These are phyloP conservation scores for Herpetomonas muscarum DNA, from an alignment of 208 protist species.

Conservation along the genomic window DNA sequence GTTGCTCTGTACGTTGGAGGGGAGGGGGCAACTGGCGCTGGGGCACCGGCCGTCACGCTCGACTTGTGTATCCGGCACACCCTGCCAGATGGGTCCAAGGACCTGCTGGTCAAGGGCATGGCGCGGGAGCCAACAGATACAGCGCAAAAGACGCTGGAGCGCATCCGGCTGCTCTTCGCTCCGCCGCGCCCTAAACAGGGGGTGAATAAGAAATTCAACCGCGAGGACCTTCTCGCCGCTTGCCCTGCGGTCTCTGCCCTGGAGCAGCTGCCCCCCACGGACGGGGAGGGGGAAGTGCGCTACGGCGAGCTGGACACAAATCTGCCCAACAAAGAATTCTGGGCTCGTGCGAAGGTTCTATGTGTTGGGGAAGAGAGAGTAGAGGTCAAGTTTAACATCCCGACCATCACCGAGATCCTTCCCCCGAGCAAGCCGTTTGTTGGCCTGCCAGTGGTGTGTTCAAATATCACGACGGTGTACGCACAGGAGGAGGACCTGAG, in stretches of 20 bases:
- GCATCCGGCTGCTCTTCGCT: conserved; percentile 71
- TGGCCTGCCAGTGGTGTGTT: conserved; percentile 69
- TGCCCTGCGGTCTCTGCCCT: conserved; percentile 52
- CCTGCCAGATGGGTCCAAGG: not conserved
- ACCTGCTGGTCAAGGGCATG: conserved; percentile 54
- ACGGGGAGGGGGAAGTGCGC: conserved; percentile 2
- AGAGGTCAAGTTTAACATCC: conserved; percentile 64
- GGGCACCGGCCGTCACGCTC: conserved; percentile 23
- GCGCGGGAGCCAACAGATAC: conserved; percentile 50
- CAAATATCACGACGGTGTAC: conserved; percentile 53
- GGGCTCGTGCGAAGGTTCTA: conserved; percentile 43
- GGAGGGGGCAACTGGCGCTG: conserved; percentile 12
- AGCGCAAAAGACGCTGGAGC: conserved; percentile 64
- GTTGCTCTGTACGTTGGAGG: conserved; percentile 30
- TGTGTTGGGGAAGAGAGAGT: conserved; percentile 35
- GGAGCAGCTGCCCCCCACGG: conserved; percentile 5
- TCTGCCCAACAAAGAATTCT: conserved; percentile 58
- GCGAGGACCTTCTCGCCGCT: conserved; percentile 44
- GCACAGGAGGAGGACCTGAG: conserved; percentile 24
- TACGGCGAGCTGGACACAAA: conserved; percentile 43
- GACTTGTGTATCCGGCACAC: conserved; percentile 28
- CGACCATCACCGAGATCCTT: conserved; percentile 62
- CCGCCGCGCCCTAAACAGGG: conserved; percentile 13
- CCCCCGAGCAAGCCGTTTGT: conserved; percentile 56
- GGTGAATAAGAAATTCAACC: conserved; percentile 17